Conservation (phyloP, 345 rosid genomes). For the Ceriops decandra region DNA sequence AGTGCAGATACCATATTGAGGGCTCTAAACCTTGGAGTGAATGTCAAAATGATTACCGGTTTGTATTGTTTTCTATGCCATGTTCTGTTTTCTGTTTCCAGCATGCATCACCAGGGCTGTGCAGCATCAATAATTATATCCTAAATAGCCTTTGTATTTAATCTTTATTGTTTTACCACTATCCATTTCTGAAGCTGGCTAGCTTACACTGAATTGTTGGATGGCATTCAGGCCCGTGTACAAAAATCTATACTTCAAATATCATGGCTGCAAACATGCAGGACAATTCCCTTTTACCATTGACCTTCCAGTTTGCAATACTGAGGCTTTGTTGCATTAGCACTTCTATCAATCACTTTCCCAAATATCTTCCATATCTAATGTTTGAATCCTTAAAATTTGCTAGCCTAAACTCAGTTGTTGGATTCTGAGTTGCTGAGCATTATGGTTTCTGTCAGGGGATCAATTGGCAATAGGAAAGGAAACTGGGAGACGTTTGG, state of each 20-base stretch:
- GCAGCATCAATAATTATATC: too few relatives aligned
- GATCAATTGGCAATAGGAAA: slow-evolving; percentile 98
- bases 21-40: slow-evolving; percentile 93
- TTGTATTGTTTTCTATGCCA: slow-evolving; percentile 15
- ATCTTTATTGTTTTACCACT: too few relatives aligned
- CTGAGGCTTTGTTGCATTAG: neutral
- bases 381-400: neutral
- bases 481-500: slow-evolving; percentile 96
- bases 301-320: neutral
- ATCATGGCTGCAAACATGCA: too few relatives aligned
- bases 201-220: too few relatives aligned
- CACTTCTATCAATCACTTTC: neutral
- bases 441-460: slow-evolving; percentile 44
- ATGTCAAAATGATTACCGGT: slow-evolving; percentile 99
- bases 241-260: too few relatives aligned
- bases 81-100: neutral
- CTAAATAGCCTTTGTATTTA: too few relatives aligned
- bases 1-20: slow-evolving; percentile 96
- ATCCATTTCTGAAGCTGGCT: too few relatives aligned
- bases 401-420: neutral
- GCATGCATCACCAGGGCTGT: too few relatives aligned
- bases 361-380: neutral
- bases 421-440: slow-evolving; percentile 14
- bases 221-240: too few relatives aligned
- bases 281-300: too few relatives aligned